phyloP scores from a whole-genome alignment of 306 rosid genomes.

The Purshia tridentata region DNA sequence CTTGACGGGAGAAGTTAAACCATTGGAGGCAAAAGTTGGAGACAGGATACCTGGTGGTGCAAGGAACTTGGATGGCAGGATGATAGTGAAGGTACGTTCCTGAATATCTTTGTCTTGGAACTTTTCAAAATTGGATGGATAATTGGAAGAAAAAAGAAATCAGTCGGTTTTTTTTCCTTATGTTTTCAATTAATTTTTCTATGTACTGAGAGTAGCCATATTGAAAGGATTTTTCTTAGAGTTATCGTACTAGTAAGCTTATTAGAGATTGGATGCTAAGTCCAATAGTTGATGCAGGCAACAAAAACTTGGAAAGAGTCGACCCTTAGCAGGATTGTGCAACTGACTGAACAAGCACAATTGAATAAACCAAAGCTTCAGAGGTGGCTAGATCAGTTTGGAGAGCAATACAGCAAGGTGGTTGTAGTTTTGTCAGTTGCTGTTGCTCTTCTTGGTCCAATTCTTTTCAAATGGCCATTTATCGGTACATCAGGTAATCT shows the following conservation, averaged over 20 bases:
- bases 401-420: constrained; percentile 90
- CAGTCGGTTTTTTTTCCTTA: neutral
- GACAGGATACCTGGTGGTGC: constrained; percentile 98
- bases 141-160: neutral
- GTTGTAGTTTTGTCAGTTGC: constrained; percentile 85
- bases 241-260: constrained; percentile 21
- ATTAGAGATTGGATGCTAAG: constrained; percentile 18
- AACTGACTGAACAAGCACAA: constrained; percentile 95
- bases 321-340: constrained; percentile 84
- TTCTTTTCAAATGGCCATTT: constrained; percentile 93
- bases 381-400: constrained; percentile 98
- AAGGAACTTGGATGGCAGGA: constrained; percentile 94
- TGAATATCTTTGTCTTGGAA: constrained; percentile 6
- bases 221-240: neutral
- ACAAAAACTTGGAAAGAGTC: constrained; percentile 91
- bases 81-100: constrained; percentile 77
- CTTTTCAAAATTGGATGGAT: constrained; percentile 6
- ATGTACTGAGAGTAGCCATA: neutral
- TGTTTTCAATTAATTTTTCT: neutral
- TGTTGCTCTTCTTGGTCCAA: constrained; percentile 84
- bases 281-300: constrained; percentile 48
- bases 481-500: constrained; percentile 72
- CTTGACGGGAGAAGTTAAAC: constrained; percentile 95
- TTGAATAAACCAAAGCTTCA: constrained; percentile 89
- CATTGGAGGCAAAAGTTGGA: constrained; percentile 79